Percentiles rank a stretch among this genome's conserved stretches.
These are phyloP conservation scores for Vigna reflexopilosa DNA, from an alignment of 306 rosid genomes.

Conservation along the genomic window DNA sequence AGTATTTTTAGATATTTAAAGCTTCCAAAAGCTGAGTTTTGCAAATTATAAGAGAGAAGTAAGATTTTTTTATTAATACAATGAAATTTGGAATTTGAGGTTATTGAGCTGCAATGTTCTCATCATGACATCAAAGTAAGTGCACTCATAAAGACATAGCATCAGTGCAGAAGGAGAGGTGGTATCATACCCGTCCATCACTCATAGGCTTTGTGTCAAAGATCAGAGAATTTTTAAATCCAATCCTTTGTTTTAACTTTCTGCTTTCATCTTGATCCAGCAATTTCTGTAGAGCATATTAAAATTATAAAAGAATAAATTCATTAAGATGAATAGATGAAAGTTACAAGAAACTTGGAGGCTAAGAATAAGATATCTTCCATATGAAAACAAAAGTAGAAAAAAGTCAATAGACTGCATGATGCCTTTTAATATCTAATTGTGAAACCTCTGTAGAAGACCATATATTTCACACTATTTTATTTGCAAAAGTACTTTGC, in stretches of 20 bases:
- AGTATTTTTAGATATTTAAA: constrained; percentile 7
- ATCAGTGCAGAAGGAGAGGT: constrained; percentile 38
- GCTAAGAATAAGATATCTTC: constrained; percentile 6
- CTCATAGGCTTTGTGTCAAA: constrained; percentile 85
- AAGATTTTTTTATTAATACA: constrained; percentile 1
- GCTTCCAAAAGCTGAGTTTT: constrained; percentile 33
- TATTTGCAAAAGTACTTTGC: constrained; percentile 35
- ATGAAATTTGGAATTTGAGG: constrained; percentile 5
- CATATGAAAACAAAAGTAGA: background rate
- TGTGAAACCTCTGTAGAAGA: constrained; percentile 1
- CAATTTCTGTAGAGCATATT: constrained; percentile 65
- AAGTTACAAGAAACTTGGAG: constrained; percentile 30
- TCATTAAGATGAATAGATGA: constrained; percentile 2
- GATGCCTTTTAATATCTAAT: constrained; percentile 18
- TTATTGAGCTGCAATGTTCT: constrained; percentile 8
- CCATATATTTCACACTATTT: constrained; percentile 25
- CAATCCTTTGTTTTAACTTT: constrained; percentile 78
- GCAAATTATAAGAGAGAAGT: constrained; percentile 6
- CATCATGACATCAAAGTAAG: constrained; percentile 12
- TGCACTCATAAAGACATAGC: constrained; percentile 11
- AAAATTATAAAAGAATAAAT: background rate
- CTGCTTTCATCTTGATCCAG: constrained; percentile 74
- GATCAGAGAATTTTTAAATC: constrained; percentile 91
- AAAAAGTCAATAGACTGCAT: constrained; percentile 13
- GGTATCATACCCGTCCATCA: constrained; percentile 89